Base-by-base conservation (phyloP, 768 basidiomycete species). In the Cystofilobasidium bisporidii region DNA sequence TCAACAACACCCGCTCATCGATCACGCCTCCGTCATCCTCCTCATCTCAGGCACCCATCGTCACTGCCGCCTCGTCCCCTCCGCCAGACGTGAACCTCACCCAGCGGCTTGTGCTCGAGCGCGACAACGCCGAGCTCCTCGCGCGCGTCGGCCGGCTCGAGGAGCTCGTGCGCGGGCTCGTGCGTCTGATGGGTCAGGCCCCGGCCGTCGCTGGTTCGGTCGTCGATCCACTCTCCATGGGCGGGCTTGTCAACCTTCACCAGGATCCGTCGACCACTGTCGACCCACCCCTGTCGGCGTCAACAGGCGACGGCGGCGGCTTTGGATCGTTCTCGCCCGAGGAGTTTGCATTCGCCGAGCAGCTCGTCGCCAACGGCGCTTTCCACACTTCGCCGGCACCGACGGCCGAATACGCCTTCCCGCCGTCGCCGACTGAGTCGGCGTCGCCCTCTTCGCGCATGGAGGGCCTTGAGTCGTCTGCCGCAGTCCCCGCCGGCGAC, bases 151-250 rank as follows among this genome's bases (percentile, higher is more conserved):
- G 28, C 18, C 59, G 60, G 40, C 63, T 69, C 48, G 68, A 69
- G 61, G 68, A 64, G 47, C 68, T 69, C 30, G 68, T 69, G 2
- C 43, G 62, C 24, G 68, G 68, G 15, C 63, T 69, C 26, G 68
- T 69, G 26, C 57, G 68, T 3, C 43, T 68, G 6, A 47, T 68
- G 30, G 66, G 66, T 26, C 50, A 60, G 22, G 53, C 36, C 6
- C 43, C 61, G 26, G 53, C 41, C 22, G 50, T 40, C 28, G 36
- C 4, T 2, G 38, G 57, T 20, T 32, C 48, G 3, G 56, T 43
- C 32, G 59, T 50, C 62, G 36, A 43, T 36, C 59, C 38, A 8
- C 15, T 38, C 5, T 38, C 38, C 4, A 60, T 60, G 53, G 53
- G 53, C 9, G 53, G 53, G 2, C 53, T 56, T 30, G 53, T 32